These are phyloP conservation scores for Sclerotinia minor DNA, from an alignment of 2,329 filamentous ascomycete species.

Conservation along the genomic window DNA sequence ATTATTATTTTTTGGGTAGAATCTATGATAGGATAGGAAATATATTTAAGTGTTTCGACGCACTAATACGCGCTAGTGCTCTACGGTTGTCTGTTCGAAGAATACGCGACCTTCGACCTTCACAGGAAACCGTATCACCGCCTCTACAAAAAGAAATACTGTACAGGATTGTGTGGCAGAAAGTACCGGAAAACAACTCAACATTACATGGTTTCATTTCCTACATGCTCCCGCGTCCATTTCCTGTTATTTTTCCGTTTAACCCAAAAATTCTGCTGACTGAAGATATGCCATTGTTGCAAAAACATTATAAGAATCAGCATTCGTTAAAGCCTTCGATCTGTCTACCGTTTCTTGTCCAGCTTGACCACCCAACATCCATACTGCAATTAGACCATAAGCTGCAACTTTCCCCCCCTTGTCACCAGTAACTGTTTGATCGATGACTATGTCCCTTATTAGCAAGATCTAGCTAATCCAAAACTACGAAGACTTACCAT, in stretches of 20 bases:
- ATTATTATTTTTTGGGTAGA: neutral
- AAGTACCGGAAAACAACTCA: neutral
- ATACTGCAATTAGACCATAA: conserved; percentile 16
- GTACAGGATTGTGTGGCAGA: neutral
- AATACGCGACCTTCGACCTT: neutral
- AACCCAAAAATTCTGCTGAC: conserved; percentile 10
- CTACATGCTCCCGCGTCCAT: neutral
- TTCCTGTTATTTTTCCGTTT: neutral
- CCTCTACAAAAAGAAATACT: neutral
- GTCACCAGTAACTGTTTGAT: conserved; percentile 4
- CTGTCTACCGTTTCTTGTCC: conserved; percentile 15
- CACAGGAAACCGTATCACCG: neutral
- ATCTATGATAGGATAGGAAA: neutral
- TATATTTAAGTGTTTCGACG: neutral
- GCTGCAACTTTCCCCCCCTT: neutral
- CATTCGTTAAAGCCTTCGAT: conserved; percentile 17
- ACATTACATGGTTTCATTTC: neutral
- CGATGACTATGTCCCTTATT: conserved; percentile 7
- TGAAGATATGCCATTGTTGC: conserved; percentile 21
- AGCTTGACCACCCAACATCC: conserved; percentile 12
- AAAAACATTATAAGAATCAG: conserved; percentile 21
- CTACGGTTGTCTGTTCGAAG: neutral
- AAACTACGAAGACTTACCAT: conserved; percentile 1
- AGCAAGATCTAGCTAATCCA: neutral
- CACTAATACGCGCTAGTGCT: neutral